Base-by-base conservation (phyloP, 2,329 filamentous ascomycete genomes). In the Chaetomium olivaceum region DNA sequence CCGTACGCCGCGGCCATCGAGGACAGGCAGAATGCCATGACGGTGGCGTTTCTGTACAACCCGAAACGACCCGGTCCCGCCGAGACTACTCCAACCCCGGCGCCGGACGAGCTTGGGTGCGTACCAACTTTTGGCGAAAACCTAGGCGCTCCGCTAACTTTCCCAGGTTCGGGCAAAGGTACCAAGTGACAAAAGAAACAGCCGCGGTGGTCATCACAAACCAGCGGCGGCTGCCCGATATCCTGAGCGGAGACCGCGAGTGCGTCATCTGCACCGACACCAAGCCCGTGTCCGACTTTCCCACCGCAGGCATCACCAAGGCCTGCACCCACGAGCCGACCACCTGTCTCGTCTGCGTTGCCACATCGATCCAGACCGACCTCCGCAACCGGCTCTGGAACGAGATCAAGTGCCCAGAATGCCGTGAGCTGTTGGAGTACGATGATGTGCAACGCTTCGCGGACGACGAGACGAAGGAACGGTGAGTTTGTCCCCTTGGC, bases 381-480 rank as follows among this genome's bases (percentile, higher is more conserved):
- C 57, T 80, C 16, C 70, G 71, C 33, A 73, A 57, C 67, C 76
- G 75, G 25, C 64, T 76, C 1, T 82, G 80, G 79, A 78, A 80
- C 39, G 76, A 81, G 11, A 79, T 87, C 50, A 75, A 75, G 54
- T 88, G 85, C 60, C 83, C 84, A 0, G 80, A 84, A 58, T 88
- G 85, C 67, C 70, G 76, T 3, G 75, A 74, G 29, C 68, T 71
- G 0, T 74, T 88, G 1, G 70, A 75, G 9, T 80, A 82, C 67
- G 72, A 75, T 19, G 80, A 83, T 21, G 77, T 87, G 2, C 76
- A 79, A 65, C 74, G 74, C 0, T 80, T 79, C 61, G 82, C 84
- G 1, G 77, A 81, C 19, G 58, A 72, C 0, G 75, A 79, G 5
- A 79, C 79, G 0, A 83, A 83, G 63, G 72, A 75, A 11, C 77